A percentile compares a stretch with the other conserved stretches of the same genome.
Conservation (phyloP, 352 stramenopile species). For the Pythium aristosporum region DNA sequence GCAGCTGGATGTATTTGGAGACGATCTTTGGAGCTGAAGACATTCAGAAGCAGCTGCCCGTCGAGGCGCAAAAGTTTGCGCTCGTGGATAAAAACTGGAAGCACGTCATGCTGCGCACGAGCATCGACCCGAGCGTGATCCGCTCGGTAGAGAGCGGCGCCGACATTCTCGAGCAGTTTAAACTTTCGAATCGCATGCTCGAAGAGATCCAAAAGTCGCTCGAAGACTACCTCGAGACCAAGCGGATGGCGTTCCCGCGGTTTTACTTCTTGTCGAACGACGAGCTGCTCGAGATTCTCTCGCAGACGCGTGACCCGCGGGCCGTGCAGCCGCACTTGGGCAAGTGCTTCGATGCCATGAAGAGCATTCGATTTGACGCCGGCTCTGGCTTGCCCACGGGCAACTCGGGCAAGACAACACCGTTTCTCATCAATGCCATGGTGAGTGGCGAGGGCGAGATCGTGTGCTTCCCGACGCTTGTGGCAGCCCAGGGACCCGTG, state of each 20-base stretch:
- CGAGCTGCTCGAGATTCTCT: slow-evolving; percentile 90
- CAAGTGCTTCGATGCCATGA: slow-evolving; percentile 94
- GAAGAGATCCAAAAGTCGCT: slow-evolving; percentile 92
- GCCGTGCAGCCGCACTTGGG: slow-evolving; percentile 89
- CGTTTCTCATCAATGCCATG: slow-evolving; percentile 72
- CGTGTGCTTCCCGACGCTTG: slow-evolving; percentile 69
- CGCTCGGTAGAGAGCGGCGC: slow-evolving; percentile 67
- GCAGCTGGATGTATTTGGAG: slow-evolving; percentile 89
- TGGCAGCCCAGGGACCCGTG: slow-evolving; percentile 83
- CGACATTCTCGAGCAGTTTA: slow-evolving; percentile 82
- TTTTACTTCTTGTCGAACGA: slow-evolving; percentile 94
- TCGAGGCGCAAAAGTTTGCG: slow-evolving; percentile 85
- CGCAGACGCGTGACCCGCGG: slow-evolving; percentile 86
- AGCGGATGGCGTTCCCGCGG: slow-evolving; percentile 89
- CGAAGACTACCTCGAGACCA: slow-evolving; percentile 92
- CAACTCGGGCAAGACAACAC: slow-evolving; percentile 36
- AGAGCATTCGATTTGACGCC: slow-evolving; percentile 86
- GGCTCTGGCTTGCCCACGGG: slow-evolving; percentile 26
- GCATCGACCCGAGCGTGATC: slow-evolving; percentile 73
- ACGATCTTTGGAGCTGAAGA: slow-evolving; percentile 89
- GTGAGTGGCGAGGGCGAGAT: slow-evolving; percentile 86
- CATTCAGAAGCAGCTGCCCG: slow-evolving; percentile 86
- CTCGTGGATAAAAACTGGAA: slow-evolving; percentile 88
- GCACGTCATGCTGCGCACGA: slow-evolving; percentile 77
- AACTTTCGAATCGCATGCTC: slow-evolving; percentile 79